Evolutionary conservation across 2,329 filamentous ascomycete genomes (phyloP).

Genomic region (Penicillium sp.): DNA sequence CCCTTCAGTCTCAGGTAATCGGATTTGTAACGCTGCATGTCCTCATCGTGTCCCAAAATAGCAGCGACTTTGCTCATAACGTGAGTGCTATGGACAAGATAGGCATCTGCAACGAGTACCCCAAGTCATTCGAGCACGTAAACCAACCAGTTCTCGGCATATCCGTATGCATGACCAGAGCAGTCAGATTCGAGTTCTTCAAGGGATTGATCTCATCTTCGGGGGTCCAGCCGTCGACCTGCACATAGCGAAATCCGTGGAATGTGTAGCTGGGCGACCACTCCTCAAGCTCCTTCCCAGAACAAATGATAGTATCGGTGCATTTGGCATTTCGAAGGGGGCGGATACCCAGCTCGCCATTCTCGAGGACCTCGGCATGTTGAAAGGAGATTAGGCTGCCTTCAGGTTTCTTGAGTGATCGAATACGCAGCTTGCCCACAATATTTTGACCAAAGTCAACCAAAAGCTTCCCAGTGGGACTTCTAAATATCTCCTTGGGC

Average conservation of each 20-base stretch:
- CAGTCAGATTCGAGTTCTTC: conserved; percentile 27
- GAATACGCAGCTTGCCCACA: conserved; percentile 52
- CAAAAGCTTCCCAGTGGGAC: conserved; percentile 49
- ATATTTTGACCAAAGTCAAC: conserved; percentile 62
- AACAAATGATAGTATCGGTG: conserved; percentile 42
- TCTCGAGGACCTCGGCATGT: conserved; percentile 59
- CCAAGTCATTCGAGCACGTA: conserved; percentile 50
- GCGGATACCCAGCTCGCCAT: conserved; percentile 43
- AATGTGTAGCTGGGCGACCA: conserved; percentile 55
- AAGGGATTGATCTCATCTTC: not conserved
- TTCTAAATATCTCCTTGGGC: conserved; percentile 22
- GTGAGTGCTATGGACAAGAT: conserved; percentile 3
- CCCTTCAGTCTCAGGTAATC: not conserved
- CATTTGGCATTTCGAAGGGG: conserved; percentile 49
- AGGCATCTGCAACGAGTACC: conserved; percentile 8
- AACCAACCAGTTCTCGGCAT: conserved; percentile 54
- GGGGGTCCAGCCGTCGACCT: conserved; percentile 36
- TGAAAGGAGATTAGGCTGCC: conserved; percentile 35
- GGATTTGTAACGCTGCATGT: not conserved
- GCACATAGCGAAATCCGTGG: conserved; percentile 55
- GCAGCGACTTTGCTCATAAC: conserved; percentile 33
- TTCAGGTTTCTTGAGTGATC: conserved; percentile 11
- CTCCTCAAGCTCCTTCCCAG: conserved; percentile 23
- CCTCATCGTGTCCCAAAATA: not conserved
- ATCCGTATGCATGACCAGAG: conserved; percentile 53